Percentiles rank a stretch among this genome's conserved stretches.
These are phyloP conservation scores for Begonia masoniana DNA, from an alignment of 306 rosid species.

Conservation along the genomic window DNA sequence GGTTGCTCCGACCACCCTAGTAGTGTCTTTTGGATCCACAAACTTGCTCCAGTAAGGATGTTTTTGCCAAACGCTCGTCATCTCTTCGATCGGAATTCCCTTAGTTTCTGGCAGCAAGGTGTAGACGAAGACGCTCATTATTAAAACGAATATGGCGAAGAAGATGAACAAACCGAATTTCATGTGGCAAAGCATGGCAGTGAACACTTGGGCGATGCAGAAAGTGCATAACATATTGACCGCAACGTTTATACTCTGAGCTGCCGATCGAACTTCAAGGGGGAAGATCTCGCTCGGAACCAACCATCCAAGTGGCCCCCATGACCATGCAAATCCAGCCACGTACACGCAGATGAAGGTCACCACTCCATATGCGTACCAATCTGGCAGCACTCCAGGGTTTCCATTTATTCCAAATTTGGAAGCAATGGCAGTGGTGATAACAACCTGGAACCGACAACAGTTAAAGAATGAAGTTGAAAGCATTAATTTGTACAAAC, in stretches of 20 bases:
- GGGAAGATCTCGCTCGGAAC: slow-evolving; percentile 71
- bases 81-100: slow-evolving; percentile 67
- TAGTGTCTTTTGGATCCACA: slow-evolving; percentile 1
- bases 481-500: background rate
- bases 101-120: slow-evolving; percentile 49
- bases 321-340: slow-evolving; percentile 63
- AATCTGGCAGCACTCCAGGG: slow-evolving; percentile 33
- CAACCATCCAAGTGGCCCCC: slow-evolving; percentile 88
- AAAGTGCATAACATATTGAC: slow-evolving; percentile 67
- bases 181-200: slow-evolving; percentile 49
- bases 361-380: slow-evolving; percentile 38
- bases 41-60: slow-evolving; percentile 53
- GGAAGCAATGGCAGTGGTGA: slow-evolving; percentile 37
- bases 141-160: slow-evolving; percentile 35
- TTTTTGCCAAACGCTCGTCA: slow-evolving; percentile 37
- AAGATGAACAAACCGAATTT: slow-evolving; percentile 59
- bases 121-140: slow-evolving; percentile 47
- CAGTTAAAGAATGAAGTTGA: background rate
- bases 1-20: too few species aligned
- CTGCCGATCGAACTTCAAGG: slow-evolving; percentile 53
- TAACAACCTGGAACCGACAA: slow-evolving; percentile 23
- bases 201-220: slow-evolving; percentile 53
- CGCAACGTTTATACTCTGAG: slow-evolving; percentile 37
- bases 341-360: slow-evolving; percentile 39
- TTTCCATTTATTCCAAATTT: slow-evolving; percentile 48